Base-by-base conservation (phyloP, 2,329 filamentous ascomycete genomes). In the Ceratocystis harringtonii region DNA sequence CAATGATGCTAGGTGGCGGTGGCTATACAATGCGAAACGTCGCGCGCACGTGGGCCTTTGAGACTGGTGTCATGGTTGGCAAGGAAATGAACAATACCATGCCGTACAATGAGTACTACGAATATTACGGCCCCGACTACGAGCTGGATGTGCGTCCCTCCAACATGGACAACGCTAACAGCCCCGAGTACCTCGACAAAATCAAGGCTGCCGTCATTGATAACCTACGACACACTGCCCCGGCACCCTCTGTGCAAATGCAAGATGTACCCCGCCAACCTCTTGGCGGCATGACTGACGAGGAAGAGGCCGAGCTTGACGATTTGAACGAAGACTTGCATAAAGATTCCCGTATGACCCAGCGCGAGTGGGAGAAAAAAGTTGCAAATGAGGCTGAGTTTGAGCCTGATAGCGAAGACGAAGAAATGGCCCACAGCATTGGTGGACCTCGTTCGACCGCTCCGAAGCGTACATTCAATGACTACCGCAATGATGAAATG, bases 1-100 rank as follows among this genome's bases (percentile, higher is more conserved):
- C 95, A 1, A 81, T 99, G n/a, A 88, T 99, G 22, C 84, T 99
- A 19, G 94, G 94, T 41, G 94, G 94, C 17, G 94, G 94, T 69
- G 94, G 94, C 61, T 99, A 99, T 76, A 99, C 94, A 0, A 95
- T 95, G 75, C 87, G 94, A 69, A 99, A 99, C 70, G 94, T 99
- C 10, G 92, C 94, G 19, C 88, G 94, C 62, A 94, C 92, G 4
- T 99, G 94, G 94, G 92, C 92, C 5, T 95, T 92, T 74, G 94
- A 99, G 76, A 99, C 94, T 1, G 92, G 92, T 69, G 82, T 91
- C 67, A 81, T 97, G 7, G 89, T 96, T 22, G 89, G 89, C 32
- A 84, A 92, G 68, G 82, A 89, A 36, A 89, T 97, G 81, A 81
- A 84, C 10, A 81, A 87, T 4, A 86, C 89, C n/a, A 80, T 97